Percentiles rank a stretch among this genome's conserved stretches.
phyloP scores from a whole-genome alignment of 2,329 filamentous ascomycete species.

The Bipolaris zeicola region DNA sequence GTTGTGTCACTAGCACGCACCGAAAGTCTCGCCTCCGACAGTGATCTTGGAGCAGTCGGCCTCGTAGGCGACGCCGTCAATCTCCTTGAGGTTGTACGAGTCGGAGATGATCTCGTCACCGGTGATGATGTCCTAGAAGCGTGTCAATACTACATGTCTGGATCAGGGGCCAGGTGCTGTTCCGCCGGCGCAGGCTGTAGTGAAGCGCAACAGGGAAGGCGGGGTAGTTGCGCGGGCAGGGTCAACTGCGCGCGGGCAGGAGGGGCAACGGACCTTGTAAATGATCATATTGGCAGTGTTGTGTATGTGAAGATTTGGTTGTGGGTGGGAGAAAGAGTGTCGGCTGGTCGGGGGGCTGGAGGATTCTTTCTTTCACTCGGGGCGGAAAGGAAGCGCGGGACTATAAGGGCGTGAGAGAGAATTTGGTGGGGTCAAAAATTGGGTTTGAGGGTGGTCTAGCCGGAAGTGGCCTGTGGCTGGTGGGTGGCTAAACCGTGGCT shows the following conservation, averaged over 20 bases:
- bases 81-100: slow-evolving; percentile 81
- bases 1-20: slow-evolving; percentile 55
- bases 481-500: slow-evolving; percentile 2
- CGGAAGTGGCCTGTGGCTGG: slow-evolving; percentile 3
- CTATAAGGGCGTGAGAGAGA: slow-evolving; percentile 24
- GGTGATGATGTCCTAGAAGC: slow-evolving; percentile 79
- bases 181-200: slow-evolving; percentile 13
- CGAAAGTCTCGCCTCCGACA: slow-evolving; percentile 73
- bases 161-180: slow-evolving; percentile 5
- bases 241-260: slow-evolving; percentile 13
- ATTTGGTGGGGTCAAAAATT: slow-evolving; percentile 39
- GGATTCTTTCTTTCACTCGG: slow-evolving; percentile 21
- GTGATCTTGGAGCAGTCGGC: slow-evolving; percentile 90
- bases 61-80: slow-evolving; percentile 84
- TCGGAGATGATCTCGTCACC: slow-evolving; percentile 97
- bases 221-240: slow-evolving; percentile 35
- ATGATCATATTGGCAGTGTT: slow-evolving; percentile 57
- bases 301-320: slow-evolving; percentile 7
- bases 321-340: slow-evolving; percentile 17
- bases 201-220: slow-evolving; percentile 27
- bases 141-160: slow-evolving; percentile 17
- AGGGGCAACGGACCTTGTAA: slow-evolving; percentile 56
- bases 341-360: slow-evolving; percentile 15
- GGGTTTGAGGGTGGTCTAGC: slow-evolving; percentile 16
- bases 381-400: slow-evolving; percentile 23